A percentile compares a stretch with the other conserved stretches of the same genome.
Evolutionary conservation across 2,329 filamentous ascomycete genomes (phyloP).

Genomic region (Neonectria sp.): DNA sequence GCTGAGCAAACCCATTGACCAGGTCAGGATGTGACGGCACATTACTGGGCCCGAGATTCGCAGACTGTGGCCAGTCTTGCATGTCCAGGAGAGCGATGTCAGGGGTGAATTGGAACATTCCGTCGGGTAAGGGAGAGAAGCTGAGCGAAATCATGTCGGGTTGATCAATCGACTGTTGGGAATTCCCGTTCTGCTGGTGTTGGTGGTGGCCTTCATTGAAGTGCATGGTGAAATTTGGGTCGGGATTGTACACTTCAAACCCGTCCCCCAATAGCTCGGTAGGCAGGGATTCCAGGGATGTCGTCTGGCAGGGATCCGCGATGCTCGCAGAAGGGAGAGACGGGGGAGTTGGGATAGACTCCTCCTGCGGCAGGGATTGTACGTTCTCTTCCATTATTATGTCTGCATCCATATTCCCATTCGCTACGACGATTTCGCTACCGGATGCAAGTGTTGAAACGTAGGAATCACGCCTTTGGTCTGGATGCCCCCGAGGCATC

Average conservation of each 20-base stretch:
- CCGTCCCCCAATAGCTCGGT: background rate
- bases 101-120: background rate
- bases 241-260: background rate
- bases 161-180: background rate
- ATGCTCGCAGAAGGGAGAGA: background rate
- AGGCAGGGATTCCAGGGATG: background rate
- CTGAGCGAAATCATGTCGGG: background rate
- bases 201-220: background rate
- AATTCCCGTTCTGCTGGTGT: background rate
- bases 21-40: background rate
- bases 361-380: background rate
- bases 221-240: background rate
- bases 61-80: background rate
- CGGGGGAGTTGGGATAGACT: background rate
- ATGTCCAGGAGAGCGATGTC: background rate
- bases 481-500: background rate
- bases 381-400: background rate
- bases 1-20: too few species aligned
- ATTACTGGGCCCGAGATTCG: background rate
- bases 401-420: background rate
- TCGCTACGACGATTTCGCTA: background rate
- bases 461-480: background rate
- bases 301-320: background rate
- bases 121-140: background rate
- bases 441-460: background rate